Evolutionary conservation across 305 asterid genomes (phyloP), one percentile per base, ranked within the genome.

Genomic region (Fraxinus greggii): DNA sequence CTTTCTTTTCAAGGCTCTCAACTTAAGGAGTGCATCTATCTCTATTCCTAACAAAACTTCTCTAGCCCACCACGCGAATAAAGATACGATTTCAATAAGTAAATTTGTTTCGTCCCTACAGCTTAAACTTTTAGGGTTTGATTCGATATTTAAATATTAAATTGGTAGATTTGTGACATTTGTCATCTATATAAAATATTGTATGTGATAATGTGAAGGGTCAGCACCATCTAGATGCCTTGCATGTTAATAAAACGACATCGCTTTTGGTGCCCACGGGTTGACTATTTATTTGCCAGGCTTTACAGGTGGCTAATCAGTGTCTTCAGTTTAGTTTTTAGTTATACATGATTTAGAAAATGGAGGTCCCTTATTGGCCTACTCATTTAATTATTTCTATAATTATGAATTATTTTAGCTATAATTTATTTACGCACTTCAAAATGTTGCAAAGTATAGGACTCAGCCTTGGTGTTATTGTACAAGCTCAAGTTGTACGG

Each of bases 281-380:
- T 77, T 86, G 87, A 84, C 89, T 76, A 80, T 61, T 31, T 28
- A 79, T 51, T 72, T 74, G 72, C n/a, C 56, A 32, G 48, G 67
- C 38, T 28, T 67, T 10, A 67, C 36, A 67, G 38, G 31, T 80
- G 21, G 63, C 74, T 78, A 80, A 80, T 77, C n/a, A 81, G 38
- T 56, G 33, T n/a, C 65, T 75, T 75, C 59, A 26, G 75, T 69
- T 69, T 32, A 28, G 8, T 81, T n/a, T n/a, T n/a, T 74, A 78
- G 67, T 13, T 79, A 33, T 61, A 40, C 21, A 4, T 4, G 59
- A 48, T 48, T 48, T 48, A 48, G 59, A 48, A 48, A 77, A 67
- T 12, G 19, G 78, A 48, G 77, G 74, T 5, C 21, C 24, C 80
- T 40, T 54, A 76, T 82, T 76, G 80, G 65, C 70, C 76, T 76